Conservation (phyloP, 768 basidiomycete genomes). For the Exidia glandulosa region DNA sequence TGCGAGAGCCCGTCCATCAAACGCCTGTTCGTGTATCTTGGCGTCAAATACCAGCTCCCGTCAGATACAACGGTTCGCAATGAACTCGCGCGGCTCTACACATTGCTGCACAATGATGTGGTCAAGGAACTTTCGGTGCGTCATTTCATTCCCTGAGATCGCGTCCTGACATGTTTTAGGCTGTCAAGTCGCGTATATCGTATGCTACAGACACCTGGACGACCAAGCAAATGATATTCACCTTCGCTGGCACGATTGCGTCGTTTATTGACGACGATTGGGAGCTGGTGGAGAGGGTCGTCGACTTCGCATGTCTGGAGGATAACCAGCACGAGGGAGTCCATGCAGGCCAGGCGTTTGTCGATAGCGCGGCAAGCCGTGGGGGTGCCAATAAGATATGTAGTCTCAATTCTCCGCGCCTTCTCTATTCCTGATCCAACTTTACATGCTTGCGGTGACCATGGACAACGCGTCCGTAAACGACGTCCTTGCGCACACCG, state of each 20-base stretch:
- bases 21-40: no score
- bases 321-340: slow-evolving; percentile 17
- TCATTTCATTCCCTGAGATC: no score
- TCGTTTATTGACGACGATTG: slow-evolving; percentile 12
- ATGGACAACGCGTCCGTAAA: slow-evolving; percentile 26
- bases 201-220: slow-evolving; percentile 11
- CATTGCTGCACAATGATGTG: no score
- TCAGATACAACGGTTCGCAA: no score
- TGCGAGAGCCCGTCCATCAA: no score
- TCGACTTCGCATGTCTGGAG: slow-evolving; percentile 10
- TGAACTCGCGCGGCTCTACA: no score
- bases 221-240: slow-evolving; percentile 11
- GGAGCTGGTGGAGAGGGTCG: slow-evolving; percentile 7
- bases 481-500: slow-evolving; percentile 20
- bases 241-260: slow-evolving; percentile 10
- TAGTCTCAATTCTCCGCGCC: no score
- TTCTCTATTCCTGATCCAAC: slow-evolving; percentile 5
- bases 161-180: neutral
- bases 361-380: slow-evolving; percentile 11
- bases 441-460: slow-evolving; percentile 13
- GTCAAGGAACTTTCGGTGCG: neutral
- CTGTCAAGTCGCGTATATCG: slow-evolving; percentile 8
- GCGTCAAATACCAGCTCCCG: no score
- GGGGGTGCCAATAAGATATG: slow-evolving; percentile 26
- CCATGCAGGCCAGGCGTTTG: slow-evolving; percentile 20